Conservation (phyloP, 1,284 basidiomycete species). For the Thelephora terrestris region DNA sequence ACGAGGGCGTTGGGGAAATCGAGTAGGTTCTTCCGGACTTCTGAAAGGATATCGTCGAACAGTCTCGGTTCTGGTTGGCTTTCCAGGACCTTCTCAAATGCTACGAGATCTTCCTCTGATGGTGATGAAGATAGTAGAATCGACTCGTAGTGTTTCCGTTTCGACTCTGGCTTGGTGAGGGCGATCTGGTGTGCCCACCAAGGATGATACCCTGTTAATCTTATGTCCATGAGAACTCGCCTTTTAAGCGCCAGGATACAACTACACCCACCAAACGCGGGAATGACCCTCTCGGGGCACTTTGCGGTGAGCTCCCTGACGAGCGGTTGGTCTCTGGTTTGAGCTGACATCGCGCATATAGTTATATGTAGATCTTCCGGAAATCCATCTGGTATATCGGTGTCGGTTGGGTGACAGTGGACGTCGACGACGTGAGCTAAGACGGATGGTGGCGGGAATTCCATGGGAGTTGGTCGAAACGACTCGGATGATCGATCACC, state of each 20-base stretch:
- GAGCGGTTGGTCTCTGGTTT: constrained; percentile 47
- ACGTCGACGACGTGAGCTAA: constrained; percentile 62
- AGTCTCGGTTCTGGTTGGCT: constrained; percentile 53
- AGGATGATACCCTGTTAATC: constrained; percentile 61
- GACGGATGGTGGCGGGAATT: constrained; percentile 22
- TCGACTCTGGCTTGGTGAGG: constrained; percentile 28
- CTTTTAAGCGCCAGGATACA: neutral
- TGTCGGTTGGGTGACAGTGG: constrained; percentile 76
- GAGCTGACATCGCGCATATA: constrained; percentile 68
- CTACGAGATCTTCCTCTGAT: constrained; percentile 23
- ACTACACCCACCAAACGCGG: constrained; percentile 56
- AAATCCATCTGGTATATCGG: constrained; percentile 32
- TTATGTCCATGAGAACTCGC: neutral
- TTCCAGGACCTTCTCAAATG: constrained; percentile 42
- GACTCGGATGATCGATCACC: too few species aligned
- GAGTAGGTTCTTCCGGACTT: constrained; percentile 46
- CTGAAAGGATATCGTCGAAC: constrained; percentile 39
- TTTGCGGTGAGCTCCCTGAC: constrained; percentile 49
- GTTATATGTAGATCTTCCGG: constrained; percentile 47
- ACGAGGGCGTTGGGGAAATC: constrained; percentile 60
- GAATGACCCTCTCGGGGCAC: constrained; percentile 58
- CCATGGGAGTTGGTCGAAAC: too few species aligned
- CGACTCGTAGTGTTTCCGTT: constrained; percentile 54
- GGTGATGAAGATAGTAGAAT: constrained; percentile 36
- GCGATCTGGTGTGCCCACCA: constrained; percentile 75